These are phyloP conservation scores for Stephania cephalantha DNA, from an alignment of 164 flowering plant species.

Conservation along the genomic window DNA sequence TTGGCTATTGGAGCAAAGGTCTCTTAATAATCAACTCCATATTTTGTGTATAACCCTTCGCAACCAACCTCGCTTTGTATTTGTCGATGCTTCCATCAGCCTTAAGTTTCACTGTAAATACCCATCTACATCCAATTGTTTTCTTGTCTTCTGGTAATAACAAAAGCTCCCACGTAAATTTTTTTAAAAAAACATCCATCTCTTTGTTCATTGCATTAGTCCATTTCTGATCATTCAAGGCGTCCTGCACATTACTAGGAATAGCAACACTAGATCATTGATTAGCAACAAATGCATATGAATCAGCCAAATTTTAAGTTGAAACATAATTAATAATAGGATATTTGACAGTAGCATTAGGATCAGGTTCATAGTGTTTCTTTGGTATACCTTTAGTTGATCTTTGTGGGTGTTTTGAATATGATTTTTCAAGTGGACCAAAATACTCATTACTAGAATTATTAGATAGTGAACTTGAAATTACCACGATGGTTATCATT, in stretches of 20 bases:
- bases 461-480: background rate
- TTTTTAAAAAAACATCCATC: background rate
- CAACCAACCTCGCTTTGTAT: too few species aligned
- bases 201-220: constrained; percentile 1
- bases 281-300: background rate
- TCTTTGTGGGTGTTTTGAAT: background rate
- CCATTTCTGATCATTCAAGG: constrained; percentile 2
- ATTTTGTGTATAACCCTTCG: too few species aligned
- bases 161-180: too few species aligned
- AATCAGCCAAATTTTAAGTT: background rate
- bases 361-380: background rate
- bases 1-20: too few species aligned
- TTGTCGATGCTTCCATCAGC: too few species aligned
- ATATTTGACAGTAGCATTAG: background rate
- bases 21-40: too few species aligned
- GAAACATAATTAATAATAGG: background rate
- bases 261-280: constrained; percentile 2
- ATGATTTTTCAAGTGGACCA: background rate
- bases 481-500: background rate
- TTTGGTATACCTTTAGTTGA: background rate
- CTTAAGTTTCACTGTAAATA: too few species aligned
- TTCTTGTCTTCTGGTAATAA: too few species aligned
- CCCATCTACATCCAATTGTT: too few species aligned
- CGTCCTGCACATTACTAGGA: constrained; percentile 3
- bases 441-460: background rate